Percentiles rank a stretch among this genome's conserved stretches.
phyloP scores from a whole-genome alignment of 2,329 filamentous ascomycete species.

The Curvularia hawaiiensis region DNA sequence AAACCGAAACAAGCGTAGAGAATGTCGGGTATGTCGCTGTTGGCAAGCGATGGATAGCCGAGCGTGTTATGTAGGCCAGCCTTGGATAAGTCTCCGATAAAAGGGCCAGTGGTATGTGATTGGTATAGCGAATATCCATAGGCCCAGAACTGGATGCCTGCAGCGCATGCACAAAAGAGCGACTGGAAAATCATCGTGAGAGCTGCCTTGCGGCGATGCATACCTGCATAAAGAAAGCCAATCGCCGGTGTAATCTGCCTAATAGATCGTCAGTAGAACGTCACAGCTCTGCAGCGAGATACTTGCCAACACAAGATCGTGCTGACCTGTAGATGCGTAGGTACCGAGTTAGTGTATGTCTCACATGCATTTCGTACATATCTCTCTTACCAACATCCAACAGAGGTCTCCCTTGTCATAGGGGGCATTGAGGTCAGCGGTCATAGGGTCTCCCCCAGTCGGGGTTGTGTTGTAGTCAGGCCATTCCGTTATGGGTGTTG shows the following conservation, averaged over 20 bases:
- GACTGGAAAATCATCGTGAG: constrained; percentile 57
- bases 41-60: constrained; percentile 38
- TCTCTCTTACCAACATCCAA: constrained; percentile 52
- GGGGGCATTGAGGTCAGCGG: constrained; percentile 51
- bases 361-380: too few relatives aligned
- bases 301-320: constrained; percentile 39
- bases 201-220: constrained; percentile 40
- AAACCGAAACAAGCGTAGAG: constrained; percentile 44
- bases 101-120: constrained; percentile 36
- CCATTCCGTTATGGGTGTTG: constrained; percentile 48
- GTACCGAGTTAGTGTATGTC: too few relatives aligned
- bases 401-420: constrained; percentile 56
- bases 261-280: neutral
- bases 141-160: constrained; percentile 56
- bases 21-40: constrained; percentile 41
- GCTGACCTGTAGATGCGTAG: too few relatives aligned
- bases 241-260: constrained; percentile 45
- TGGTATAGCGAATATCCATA: constrained; percentile 54
- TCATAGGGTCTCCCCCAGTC: constrained; percentile 52
- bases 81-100: constrained; percentile 40
- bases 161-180: constrained; percentile 54
- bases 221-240: constrained; percentile 43
- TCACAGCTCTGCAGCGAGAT: neutral
- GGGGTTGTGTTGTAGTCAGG: constrained; percentile 51
- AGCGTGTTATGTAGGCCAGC: constrained; percentile 39